Base-by-base conservation (phyloP, 306 rosid species). In the Hylodesmum podocarpum region DNA sequence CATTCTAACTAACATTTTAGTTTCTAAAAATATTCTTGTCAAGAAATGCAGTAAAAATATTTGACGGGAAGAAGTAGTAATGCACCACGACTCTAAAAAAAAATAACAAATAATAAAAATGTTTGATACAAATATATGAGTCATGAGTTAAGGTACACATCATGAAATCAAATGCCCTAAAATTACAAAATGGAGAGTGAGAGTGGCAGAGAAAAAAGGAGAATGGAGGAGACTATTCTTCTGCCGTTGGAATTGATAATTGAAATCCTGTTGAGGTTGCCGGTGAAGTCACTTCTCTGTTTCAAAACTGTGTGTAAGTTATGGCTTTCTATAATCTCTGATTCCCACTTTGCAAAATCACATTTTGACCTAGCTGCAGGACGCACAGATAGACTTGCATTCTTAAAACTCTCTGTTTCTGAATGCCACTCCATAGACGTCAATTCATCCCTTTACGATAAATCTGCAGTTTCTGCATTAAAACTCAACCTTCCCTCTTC, bases 321-420 rank as follows among this genome's bases (percentile, higher is more conserved):
- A 10, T 76, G 73, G 80, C 34, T n/a, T 4, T 49, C 53, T 51
- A 73, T 65, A 0, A 76, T 76, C 8, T 64, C 73, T 6, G 14
- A 64, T 36, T 10, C 65, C 0, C 39, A 50, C 8, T 76, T 64
- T 10, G 40, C 73, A 36, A 64, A 3, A 62, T 75, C 46, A 21
- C 80, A 76, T 65, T 37, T 51, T 76, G 43, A 66, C 3, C 34
- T 65, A 0, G 1, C 22, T 9, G 0, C 57, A 0, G 5, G 9
- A 22, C 19, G 4, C 10, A n/a, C 64, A 14, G 57, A 0, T 2
- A 76, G 13, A 66, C 53, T 77, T n/a, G 1, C 54, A 1, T 4
- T 25, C 5, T 1, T 16, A 24, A 0, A 4, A 4, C 0, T 2
- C 4, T 1, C 4, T 3, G 0, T 7, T 22, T n/a, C 2, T 7